Percentiles rank a stretch among this genome's conserved stretches.
phyloP scores from a whole-genome alignment of 2,329 filamentous ascomycete species.

The Scortechinia acanthostroma region DNA sequence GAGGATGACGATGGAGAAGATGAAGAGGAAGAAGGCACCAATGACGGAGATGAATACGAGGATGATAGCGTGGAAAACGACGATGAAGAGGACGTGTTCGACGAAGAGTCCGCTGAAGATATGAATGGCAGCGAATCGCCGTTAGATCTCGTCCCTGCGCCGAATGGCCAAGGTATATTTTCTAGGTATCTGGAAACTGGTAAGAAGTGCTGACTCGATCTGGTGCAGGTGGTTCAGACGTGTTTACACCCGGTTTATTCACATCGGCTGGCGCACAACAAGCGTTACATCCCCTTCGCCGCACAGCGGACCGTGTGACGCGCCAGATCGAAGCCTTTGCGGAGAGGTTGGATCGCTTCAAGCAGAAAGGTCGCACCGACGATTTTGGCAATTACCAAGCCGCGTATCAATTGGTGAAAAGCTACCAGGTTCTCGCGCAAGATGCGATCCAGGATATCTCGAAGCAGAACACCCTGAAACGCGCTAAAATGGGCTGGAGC shows the following conservation, averaged over 20 bases:
- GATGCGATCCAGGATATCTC: not conserved
- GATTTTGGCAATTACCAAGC: conserved; percentile 26
- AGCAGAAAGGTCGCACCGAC: conserved; percentile 19
- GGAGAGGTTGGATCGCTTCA: conserved; percentile 47
- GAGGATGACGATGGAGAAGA: not conserved
- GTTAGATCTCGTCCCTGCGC: too few species aligned
- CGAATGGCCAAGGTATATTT: too few species aligned
- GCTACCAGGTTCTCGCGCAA: conserved; percentile 18
- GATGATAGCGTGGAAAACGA: not conserved
- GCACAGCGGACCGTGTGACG: conserved; percentile 53
- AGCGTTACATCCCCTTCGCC: conserved; percentile 41
- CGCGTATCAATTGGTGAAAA: conserved; percentile 35
- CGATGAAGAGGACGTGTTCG: not conserved
- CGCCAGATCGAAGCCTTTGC: conserved; percentile 58
- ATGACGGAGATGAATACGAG: not conserved
- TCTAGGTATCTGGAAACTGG: not conserved
- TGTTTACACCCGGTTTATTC: conserved; percentile 15
- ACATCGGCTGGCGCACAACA: conserved; percentile 24
- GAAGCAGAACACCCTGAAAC: not conserved
- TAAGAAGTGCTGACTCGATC: not conserved
- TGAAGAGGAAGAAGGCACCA: not conserved
- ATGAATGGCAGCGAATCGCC: not conserved
- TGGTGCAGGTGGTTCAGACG: not conserved
- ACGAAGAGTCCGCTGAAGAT: not conserved
- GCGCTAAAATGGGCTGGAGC: not conserved